Evolutionary conservation across 352 stramenopile species (phyloP).

Genomic region (Phytophthora cactorum): DNA sequence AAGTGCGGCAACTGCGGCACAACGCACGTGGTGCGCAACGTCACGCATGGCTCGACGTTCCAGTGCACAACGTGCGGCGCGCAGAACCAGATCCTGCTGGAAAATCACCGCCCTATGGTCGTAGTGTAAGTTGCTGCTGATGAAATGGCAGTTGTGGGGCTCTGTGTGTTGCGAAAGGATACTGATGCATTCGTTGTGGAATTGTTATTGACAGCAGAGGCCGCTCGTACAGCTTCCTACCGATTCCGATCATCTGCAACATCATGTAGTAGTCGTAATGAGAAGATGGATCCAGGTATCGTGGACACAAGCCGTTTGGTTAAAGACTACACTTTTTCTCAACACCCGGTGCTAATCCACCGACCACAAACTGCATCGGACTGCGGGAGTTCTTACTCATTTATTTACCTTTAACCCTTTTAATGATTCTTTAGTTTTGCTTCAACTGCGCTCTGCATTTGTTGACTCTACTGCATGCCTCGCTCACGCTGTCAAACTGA

Average conservation of each 20-base stretch:
- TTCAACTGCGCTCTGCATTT: neutral
- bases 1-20: slow-evolving; percentile 72
- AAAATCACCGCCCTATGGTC: slow-evolving; percentile 43
- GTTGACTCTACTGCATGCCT: neutral
- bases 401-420: neutral
- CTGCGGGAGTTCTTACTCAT: neutral
- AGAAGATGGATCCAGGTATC: neutral
- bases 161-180: neutral
- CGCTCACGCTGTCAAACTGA: neutral
- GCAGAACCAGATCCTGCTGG: slow-evolving; percentile 70
- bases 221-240: slow-evolving; percentile 51
- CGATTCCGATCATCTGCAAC: slow-evolving; percentile 71
- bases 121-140: slow-evolving; percentile 48
- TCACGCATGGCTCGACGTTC: slow-evolving; percentile 59
- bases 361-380: neutral
- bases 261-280: slow-evolving; percentile 46
- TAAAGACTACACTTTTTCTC: neutral
- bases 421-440: no score
- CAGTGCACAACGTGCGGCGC: slow-evolving; percentile 60
- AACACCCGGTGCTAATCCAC: neutral
- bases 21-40: slow-evolving; percentile 70
- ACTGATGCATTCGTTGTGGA: slow-evolving; percentile 1
- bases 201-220: slow-evolving; percentile 22
- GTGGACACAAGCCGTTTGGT: neutral
- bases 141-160: neutral